These are phyloP conservation scores for Rubia balearica DNA, from an alignment of 305 asterid genomes.

Conservation along the genomic window DNA sequence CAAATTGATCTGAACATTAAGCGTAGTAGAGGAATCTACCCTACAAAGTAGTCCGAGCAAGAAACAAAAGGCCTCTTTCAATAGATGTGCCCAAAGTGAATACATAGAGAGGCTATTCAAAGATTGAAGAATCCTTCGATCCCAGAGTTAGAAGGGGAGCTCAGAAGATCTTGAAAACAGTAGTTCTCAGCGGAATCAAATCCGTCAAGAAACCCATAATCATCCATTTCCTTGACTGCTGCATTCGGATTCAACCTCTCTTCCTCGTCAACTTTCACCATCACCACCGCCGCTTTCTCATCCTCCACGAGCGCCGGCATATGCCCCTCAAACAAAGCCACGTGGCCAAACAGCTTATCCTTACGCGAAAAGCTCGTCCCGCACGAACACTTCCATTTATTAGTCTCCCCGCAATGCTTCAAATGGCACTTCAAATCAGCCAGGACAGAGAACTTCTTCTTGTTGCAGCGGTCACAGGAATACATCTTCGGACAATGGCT, in stretches of 20 bases:
- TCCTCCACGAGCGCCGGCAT: conserved; percentile 60
- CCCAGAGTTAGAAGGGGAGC: conserved; percentile 27
- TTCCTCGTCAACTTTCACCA: conserved; percentile 21
- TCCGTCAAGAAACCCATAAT: conserved; percentile 45
- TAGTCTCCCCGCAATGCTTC: conserved; percentile 79
- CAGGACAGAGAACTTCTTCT: conserved; percentile 70
- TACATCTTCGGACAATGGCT: conserved; percentile 91
- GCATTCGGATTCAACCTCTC: conserved; percentile 18
- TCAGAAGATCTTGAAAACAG: conserved; percentile 38
- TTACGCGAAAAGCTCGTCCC: conserved; percentile 73
- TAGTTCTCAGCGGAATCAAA: conserved; percentile 37
- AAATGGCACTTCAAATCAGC: conserved; percentile 87
- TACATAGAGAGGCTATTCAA: conserved; percentile 14
- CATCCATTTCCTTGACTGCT: conserved; percentile 16
- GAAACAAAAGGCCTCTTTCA: conserved; percentile 9
- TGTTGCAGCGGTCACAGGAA: conserved; percentile 56
- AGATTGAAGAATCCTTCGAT: conserved; percentile 44
- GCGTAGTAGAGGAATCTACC: not conserved
- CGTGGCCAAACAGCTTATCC: conserved; percentile 86
- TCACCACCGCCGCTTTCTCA: conserved; percentile 13
- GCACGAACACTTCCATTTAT: conserved; percentile 69
- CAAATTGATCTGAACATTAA: too few species aligned
- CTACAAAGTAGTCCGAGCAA: conserved; percentile 13
- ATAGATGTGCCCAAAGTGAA: not conserved
- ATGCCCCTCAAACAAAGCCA: conserved; percentile 83